Base-by-base conservation (phyloP, 805 yeast species). In the Metschnikowia anglica region DNA sequence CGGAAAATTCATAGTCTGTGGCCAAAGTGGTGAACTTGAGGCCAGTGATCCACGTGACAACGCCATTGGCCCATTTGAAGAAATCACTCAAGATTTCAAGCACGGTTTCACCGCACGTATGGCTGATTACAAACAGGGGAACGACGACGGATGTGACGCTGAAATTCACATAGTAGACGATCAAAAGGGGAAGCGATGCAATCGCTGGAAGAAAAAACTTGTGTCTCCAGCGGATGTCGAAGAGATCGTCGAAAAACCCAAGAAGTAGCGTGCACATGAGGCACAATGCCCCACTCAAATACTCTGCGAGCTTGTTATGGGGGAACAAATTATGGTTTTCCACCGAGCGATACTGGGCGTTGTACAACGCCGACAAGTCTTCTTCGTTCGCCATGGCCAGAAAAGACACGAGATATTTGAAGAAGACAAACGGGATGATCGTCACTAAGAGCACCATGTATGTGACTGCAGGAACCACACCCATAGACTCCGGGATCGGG, bases 211-310 rank as follows among this genome's bases (percentile, higher is more conserved):
- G 61, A 56, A 93, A 88, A 67, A 93, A 88, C 71, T 93, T 93
- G 68, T 93, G 96, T 59, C 99, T 76, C 99, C 99, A 93, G 54
- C 96, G 77, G 49, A 93, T 81, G 63, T 93, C 99, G 59, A 93
- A 93, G 55, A 93, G 72, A 68, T 93, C 99, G 63, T 93, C 99
- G 36, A 95, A 85, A 23, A 93, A 73, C 0, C 99, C 99, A 33
- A 93, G 70, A 32, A 93, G 68, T 12, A 89, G 74, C 61, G 93
- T 90, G 51, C 88, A 79, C 64, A 88, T 88, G 36, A 93, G 65
- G 47, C 95, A 88, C 46, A 93, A 66, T 8, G 91, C 71, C 4
- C 95, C 95, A 55, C 95, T 81, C 51, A 93, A 73, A 62, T 83
- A 93, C 51, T 88, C 95, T 0, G 96, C 83, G 40, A 93, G 71